Conservation (phyloP, 805 yeast species). For the Monosporozyma yasuniensis region DNA sequence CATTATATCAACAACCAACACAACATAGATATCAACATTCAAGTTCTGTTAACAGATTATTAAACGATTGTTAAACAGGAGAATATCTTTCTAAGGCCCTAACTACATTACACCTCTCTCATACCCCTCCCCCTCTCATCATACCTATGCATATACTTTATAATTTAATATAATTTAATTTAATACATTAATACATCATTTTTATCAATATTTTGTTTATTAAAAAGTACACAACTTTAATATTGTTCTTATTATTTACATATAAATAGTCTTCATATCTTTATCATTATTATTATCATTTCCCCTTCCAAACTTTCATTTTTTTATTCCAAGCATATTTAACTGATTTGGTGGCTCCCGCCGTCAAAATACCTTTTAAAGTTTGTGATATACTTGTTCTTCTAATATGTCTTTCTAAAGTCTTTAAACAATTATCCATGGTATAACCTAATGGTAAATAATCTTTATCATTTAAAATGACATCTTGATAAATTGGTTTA, state of each 20-base stretch:
- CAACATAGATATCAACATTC: constrained; percentile 13
- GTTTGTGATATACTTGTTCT: constrained; percentile 70
- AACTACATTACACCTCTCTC: not conserved
- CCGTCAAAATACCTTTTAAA: constrained; percentile 75
- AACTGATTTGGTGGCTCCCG: constrained; percentile 65
- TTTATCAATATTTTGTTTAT: no score
- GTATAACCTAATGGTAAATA: constrained; percentile 35
- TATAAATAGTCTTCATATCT: not conserved
- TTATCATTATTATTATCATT: not conserved
- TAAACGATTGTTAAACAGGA: constrained; percentile 4
- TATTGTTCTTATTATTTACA: not conserved
- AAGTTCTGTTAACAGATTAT: constrained; percentile 7
- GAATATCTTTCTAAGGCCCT: not conserved
- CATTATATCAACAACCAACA: not conserved
- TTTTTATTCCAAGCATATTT: constrained; percentile 71
- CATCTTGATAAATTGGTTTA: constrained; percentile 44
- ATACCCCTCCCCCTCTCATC: not conserved
- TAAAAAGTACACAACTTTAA: no score
- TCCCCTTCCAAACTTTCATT: constrained; percentile 28
- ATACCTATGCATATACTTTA: constrained; percentile 1
- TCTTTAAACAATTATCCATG: constrained; percentile 28
- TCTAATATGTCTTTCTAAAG: constrained; percentile 48
- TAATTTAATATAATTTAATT: not conserved
- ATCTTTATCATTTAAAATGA: constrained; percentile 26
- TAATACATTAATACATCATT: not conserved